phyloP scores from a whole-genome alignment of 352 stramenopile species.

The Nothophytophthora sp. region DNA sequence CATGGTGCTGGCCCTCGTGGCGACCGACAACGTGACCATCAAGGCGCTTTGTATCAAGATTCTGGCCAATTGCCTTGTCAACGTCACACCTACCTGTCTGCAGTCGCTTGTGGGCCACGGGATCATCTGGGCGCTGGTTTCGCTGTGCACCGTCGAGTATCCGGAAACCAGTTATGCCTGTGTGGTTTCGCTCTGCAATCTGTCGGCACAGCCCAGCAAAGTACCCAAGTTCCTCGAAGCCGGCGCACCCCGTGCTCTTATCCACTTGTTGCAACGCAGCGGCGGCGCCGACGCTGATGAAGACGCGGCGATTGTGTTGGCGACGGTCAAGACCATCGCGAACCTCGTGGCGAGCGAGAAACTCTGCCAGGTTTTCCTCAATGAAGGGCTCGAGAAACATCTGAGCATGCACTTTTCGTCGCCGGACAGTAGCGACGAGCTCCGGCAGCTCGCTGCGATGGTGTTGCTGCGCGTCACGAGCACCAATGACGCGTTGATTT shows the following conservation, averaged over 20 bases:
- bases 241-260: slow-evolving; percentile 57
- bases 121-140: slow-evolving; percentile 75
- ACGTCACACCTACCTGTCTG: slow-evolving; percentile 53
- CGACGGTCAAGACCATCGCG: slow-evolving; percentile 72
- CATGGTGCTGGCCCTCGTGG: slow-evolving; percentile 75
- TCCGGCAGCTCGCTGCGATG: slow-evolving; percentile 73
- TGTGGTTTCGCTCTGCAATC: slow-evolving; percentile 77
- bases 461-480: slow-evolving; percentile 71
- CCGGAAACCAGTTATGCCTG: slow-evolving; percentile 57
- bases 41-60: slow-evolving; percentile 76
- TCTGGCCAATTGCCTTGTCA: slow-evolving; percentile 74
- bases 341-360: slow-evolving; percentile 82
- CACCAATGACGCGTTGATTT: slow-evolving; percentile 69
- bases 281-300: slow-evolving; percentile 24
- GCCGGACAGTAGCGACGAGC: slow-evolving; percentile 41
- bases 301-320: slow-evolving; percentile 42
- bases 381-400: slow-evolving; percentile 70
- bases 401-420: slow-evolving; percentile 57
- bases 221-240: slow-evolving; percentile 70
- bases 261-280: slow-evolving; percentile 55
- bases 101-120: slow-evolving; percentile 71
- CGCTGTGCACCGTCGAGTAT: slow-evolving; percentile 62
- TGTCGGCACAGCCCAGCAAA: slow-evolving; percentile 59
- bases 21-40: slow-evolving; percentile 59
- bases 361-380: slow-evolving; percentile 69